A percentile compares a stretch with the other conserved stretches of the same genome.
Evolutionary conservation across 2,329 filamentous ascomycete genomes (phyloP).

Genomic region (Colletotrichum cordylinicola): DNA sequence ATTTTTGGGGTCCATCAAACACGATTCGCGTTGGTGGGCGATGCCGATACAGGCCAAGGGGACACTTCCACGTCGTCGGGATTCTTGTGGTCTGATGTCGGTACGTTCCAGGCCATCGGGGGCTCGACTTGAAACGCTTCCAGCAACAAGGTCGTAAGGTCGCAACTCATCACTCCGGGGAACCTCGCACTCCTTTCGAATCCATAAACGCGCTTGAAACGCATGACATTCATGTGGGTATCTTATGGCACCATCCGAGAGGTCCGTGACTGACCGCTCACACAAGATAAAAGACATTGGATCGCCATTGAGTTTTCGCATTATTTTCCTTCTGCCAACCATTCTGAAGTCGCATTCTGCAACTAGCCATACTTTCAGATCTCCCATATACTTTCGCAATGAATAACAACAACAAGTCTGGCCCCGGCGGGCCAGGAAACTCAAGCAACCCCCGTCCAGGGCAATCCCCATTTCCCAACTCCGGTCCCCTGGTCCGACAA

Average conservation of each 20-base stretch:
- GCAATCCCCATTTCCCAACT: conserved; percentile 11
- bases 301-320: not conserved
- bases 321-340: not conserved
- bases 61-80: not conserved
- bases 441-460: conserved; percentile 18
- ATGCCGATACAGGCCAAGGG: not conserved
- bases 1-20: not conserved
- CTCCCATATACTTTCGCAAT: not conserved
- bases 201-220: conserved; percentile 1
- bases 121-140: conserved; percentile 6
- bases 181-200: not conserved
- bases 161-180: not conserved
- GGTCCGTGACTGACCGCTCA: not conserved
- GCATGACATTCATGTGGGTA: not conserved
- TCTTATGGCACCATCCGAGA: not conserved
- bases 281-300: not conserved
- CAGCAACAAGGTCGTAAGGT: conserved; percentile 9
- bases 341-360: not conserved
- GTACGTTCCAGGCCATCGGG: not conserved
- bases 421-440: not conserved
- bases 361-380: not conserved
- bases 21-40: not conserved
- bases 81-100: conserved; percentile 6
- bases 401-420: not conserved
- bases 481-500: conserved; percentile 4